Evolutionary conservation across 768 basidiomycete species (phyloP), one percentile per base, ranked within the genome.

Genomic region (Pulveroboletus frians): DNA sequence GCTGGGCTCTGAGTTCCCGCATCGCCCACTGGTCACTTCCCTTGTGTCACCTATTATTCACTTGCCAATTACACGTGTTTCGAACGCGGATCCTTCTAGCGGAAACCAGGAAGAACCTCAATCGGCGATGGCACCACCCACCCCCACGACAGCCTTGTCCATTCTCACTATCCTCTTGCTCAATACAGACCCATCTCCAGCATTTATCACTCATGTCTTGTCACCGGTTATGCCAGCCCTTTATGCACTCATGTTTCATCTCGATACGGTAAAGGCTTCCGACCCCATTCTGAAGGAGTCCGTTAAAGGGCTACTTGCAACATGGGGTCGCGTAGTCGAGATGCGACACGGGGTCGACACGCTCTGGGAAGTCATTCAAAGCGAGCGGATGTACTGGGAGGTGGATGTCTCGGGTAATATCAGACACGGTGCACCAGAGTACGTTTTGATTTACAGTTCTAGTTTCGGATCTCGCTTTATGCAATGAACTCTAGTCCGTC

Each of bases 161-260:
- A 73, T 67, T 5, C 64, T 92, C 17, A 70, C 76, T 43, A 71
- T 72, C 1, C 69, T 94, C 23, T 67, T 89, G 3, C 75, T 82
- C 5, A 88, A 92, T 55, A 80, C 83, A 5, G 89, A 94, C 54
- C 90, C 91, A 5, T 85, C 88, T 4, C 86, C 90, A 0, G 64
- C 69, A 3, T 73, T 90, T 36, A 75, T 90, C 35, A 74, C 81
- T 0, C 63, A 71, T 17, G 58, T 92, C 7, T 62, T 92, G 9
- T 82, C 84, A 1, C 88, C 89, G 1, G 78, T 94, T 30, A 55
- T 86, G 0, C 69, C 84, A 0, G 66, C 78, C 1, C 65, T 95
- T 7, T 92, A 91, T 64, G 73, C 81, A 2, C 69, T 93, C 2
- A 67, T 77, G 4, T 74, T 72, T 49, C 70, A 80, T 49, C 59